Evolutionary conservation across 441 rosid genomes (phyloP), one percentile per base, ranked within the genome.

Genomic region (Macaranga tanarius): DNA sequence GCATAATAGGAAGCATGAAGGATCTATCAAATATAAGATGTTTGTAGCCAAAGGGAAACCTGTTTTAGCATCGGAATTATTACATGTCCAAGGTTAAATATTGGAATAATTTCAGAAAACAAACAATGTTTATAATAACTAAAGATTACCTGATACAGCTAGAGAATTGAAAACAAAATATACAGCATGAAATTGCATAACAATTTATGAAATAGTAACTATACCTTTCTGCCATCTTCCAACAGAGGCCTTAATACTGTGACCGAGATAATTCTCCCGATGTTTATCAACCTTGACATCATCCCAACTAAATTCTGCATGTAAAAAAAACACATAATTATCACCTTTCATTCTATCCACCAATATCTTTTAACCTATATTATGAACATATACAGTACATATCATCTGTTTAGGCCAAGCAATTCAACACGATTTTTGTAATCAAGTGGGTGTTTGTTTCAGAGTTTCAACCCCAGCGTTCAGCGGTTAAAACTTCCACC

Each of bases 181-280:
- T 58, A 13, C 40, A 47, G 38, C 38, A 31, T 31, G 38, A 31
- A 31, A 31, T 31, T 31, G 38, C 2, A 31, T 31, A 56, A 47
- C 34, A 70, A 26, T 45, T 0, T 1, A 20, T 42, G 11, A 42
- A 7, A 42, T 42, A 10, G 4, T 42, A 42, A 31, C 31, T 10
- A 34, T 80, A 92, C 99, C 97, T 91, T 91, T 95, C 75, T 92
- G 98, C 96, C 98, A 95, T 87, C 99, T 85, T 58, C 98, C 99
- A 78, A 91, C 96, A 62, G 98, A 92, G 11, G 97, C 99, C 84
- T 89, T 92, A 83, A 92, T 16, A 75, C 99, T 95, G 78, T 95
- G 98, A 77, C 99, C 98, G 44, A 91, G 80, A 81, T 89, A 95
- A 79, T 95, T 95, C 90, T 95, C 98, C 17, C 96, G 81, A 75